Percentiles rank a stretch among this genome's conserved stretches.
phyloP scores from a whole-genome alignment of 202 grass and related monocot genomes.

The Sporobolus alterniflorus region DNA sequence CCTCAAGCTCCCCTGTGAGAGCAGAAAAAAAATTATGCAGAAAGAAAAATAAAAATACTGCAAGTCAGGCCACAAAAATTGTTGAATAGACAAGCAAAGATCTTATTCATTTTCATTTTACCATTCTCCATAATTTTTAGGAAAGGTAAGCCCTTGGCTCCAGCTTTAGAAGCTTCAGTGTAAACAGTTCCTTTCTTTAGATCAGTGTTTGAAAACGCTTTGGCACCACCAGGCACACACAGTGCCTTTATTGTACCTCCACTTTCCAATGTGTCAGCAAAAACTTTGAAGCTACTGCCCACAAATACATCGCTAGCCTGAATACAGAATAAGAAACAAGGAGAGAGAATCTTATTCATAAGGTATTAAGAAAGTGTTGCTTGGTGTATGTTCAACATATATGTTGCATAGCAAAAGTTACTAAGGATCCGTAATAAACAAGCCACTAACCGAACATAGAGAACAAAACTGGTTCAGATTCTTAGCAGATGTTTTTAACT shows the following conservation, averaged over 20 bases:
- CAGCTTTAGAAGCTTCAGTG: slow-evolving; percentile 83
- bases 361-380: not conserved
- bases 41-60: not conserved
- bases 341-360: slow-evolving; percentile 3
- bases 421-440: not conserved
- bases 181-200: slow-evolving; percentile 93
- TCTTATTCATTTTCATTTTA: slow-evolving; percentile 39
- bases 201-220: slow-evolving; percentile 92
- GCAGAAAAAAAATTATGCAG: not conserved
- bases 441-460: slow-evolving; percentile 22
- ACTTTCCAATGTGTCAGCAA: slow-evolving; percentile 82
- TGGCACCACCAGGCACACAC: slow-evolving; percentile 74
- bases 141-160: slow-evolving; percentile 96
- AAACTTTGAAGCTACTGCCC: slow-evolving; percentile 86
- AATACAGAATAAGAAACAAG: slow-evolving; percentile 27
- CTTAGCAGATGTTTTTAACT: slow-evolving; percentile 4
- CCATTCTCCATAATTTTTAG: slow-evolving; percentile 89
- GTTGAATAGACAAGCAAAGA: not conserved
- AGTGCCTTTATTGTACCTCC: slow-evolving; percentile 80
- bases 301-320: slow-evolving; percentile 81
- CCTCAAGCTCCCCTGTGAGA: slow-evolving; percentile 82
- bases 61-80: not conserved
- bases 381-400: not conserved
- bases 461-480: not conserved
- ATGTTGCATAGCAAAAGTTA: slow-evolving; percentile 19